A percentile compares a stretch with the other conserved stretches of the same genome.
These are phyloP conservation scores for Euphorbia corollata DNA, from an alignment of 441 rosid species.

Conservation along the genomic window DNA sequence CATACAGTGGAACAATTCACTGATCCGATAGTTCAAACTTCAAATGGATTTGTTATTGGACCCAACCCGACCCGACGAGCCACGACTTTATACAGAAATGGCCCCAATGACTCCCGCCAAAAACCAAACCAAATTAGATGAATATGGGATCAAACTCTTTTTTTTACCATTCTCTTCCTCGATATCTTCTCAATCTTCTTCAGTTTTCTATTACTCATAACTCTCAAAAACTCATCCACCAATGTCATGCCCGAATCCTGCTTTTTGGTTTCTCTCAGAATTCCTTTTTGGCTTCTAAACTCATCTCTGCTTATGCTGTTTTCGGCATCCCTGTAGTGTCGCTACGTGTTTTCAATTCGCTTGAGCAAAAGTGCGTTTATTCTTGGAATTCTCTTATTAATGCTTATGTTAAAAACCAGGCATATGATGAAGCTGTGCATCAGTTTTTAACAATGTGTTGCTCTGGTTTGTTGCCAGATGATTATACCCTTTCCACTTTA, in stretches of 20 bases:
- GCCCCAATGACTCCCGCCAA: not conserved
- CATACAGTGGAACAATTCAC: too few relatives aligned
- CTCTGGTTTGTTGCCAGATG: conserved; percentile 34
- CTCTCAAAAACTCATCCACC: conserved; percentile 32
- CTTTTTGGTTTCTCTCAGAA: conserved; percentile 29
- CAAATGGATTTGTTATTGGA: too few relatives aligned
- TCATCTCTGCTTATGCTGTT: conserved; percentile 47
- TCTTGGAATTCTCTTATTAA: conserved; percentile 53
- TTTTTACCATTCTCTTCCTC: conserved; percentile 10
- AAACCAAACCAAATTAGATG: not conserved
- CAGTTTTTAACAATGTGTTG: conserved; percentile 34
- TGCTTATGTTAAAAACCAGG: conserved; percentile 44
- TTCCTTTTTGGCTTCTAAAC: conserved; percentile 44
- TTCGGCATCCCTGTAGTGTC: conserved; percentile 27
- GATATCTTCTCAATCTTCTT: conserved; percentile 33
- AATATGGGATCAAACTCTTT: not conserved
- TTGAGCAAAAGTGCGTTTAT: conserved; percentile 26
- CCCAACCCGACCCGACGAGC: too few relatives aligned
- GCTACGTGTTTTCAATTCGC: conserved; percentile 34
- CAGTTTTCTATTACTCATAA: conserved; percentile 29
- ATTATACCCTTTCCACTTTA: conserved; percentile 43
- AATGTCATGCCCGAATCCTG: conserved; percentile 43
- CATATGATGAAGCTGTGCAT: conserved; percentile 30
- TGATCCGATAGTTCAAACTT: too few relatives aligned
- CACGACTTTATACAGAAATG: too few relatives aligned